Base-by-base conservation (phyloP, 768 basidiomycete genomes). In the Scleroderma citrinum region DNA sequence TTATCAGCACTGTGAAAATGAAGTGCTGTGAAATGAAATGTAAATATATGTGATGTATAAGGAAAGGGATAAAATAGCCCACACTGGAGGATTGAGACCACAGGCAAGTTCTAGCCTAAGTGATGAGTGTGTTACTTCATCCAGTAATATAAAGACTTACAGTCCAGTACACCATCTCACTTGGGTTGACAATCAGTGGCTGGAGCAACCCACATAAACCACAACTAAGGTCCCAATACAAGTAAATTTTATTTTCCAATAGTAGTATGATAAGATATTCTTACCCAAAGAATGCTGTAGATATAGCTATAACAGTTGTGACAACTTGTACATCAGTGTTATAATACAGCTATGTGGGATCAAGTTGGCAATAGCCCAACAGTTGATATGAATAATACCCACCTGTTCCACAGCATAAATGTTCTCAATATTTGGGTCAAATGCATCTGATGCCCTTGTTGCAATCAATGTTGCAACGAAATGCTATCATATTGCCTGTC, bases 81-180 rank as follows among this genome's bases (percentile, higher is more conserved):
- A 77, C 77, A 70, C 74, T 81, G 80, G 63, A 81, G 80, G 29
- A 79, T 73, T 2, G 78, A 70, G n/a, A 82, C 76, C 1, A 74
- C 78, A 1, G 80, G 79, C 17, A 82, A 60, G 57, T 76, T 78
- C 76, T 79, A 36, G 10, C 19, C 21, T 12, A 12, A 24, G 10
- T 14, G 12, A 17, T 32, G 3, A 31, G 16, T 3, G 34, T 10
- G 16, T 13, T 35, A 8, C 21, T 26, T 30, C 32, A 26, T 19
- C 11, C 14, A 13, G 3, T 37, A 23, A 14, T n/a, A 8, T 16
- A 7, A 20, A 44, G 14, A 67, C 74, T 51, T 57, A 79, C 78
- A 37, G 51, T 47, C 79, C 79, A 81, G 53, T 81, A 83, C 14
- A 83, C 79, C 78, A 80, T 79, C 59, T 81, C 79, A 17, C 76